Percentiles rank a stretch among this genome's conserved stretches.
These are phyloP conservation scores for Coemansia sp. DNA, from an alignment of 192 early-diverging fungal species.

Conservation along the genomic window DNA sequence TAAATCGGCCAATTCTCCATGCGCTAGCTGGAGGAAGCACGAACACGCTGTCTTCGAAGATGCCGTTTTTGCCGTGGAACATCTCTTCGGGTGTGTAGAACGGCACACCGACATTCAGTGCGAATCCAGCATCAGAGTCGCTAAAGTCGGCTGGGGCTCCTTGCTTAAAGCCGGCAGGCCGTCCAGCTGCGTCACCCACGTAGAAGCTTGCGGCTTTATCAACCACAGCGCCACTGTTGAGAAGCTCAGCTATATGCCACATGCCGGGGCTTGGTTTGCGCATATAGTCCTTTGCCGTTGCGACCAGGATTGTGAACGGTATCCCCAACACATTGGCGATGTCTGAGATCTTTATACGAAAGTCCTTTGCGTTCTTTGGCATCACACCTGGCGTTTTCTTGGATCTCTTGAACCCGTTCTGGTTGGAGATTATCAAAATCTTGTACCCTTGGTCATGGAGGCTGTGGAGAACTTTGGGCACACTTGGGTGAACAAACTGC, in stretches of 20 bases:
- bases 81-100: slow-evolving; percentile 85
- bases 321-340: slow-evolving; percentile 74
- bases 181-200: slow-evolving; percentile 94
- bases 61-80: slow-evolving; percentile 59
- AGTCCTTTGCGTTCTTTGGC: slow-evolving; percentile 19
- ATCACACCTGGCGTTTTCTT: slow-evolving; percentile 19
- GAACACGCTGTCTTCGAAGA: slow-evolving; percentile 8
- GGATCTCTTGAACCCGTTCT: slow-evolving; percentile 17
- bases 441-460: slow-evolving; percentile 66
- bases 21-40: slow-evolving; percentile 18
- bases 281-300: slow-evolving; percentile 63
- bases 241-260: slow-evolving; percentile 38
- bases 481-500: slow-evolving; percentile 62
- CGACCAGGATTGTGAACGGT: slow-evolving; percentile 73
- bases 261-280: slow-evolving; percentile 52
- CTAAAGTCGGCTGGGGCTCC: slow-evolving; percentile 70
- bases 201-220: slow-evolving; percentile 70
- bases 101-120: slow-evolving; percentile 65
- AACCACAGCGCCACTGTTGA: slow-evolving; percentile 35
- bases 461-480: slow-evolving; percentile 61
- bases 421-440: slow-evolving; percentile 39
- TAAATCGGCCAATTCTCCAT: slow-evolving; percentile 15
- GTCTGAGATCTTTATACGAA: slow-evolving; percentile 66
- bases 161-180: slow-evolving; percentile 63
- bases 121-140: slow-evolving; percentile 87